These are phyloP conservation scores for Saccharomyces pastorianus DNA, from an alignment of 1,139 yeast genomes.

Conservation along the genomic window DNA sequence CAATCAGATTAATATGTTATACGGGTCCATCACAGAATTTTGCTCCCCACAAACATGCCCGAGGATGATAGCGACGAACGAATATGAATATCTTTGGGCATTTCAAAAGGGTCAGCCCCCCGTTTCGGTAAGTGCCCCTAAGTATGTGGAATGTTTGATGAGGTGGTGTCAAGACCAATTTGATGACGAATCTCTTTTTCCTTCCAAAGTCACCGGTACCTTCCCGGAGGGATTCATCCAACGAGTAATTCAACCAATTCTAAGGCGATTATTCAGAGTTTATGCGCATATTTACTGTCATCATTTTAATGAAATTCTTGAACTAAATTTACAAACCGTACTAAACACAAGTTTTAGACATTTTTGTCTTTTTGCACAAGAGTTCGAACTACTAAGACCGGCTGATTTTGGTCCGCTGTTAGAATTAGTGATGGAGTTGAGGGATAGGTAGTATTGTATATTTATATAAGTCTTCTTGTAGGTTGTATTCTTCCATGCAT, in stretches of 20 bases:
- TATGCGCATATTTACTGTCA: conserved; percentile 97
- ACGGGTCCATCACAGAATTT: conserved; percentile 92
- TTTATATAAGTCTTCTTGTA: neutral
- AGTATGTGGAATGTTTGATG: conserved; percentile 87
- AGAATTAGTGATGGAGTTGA: conserved; percentile 64
- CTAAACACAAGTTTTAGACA: conserved; percentile 91
- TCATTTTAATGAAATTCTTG: conserved; percentile 90
- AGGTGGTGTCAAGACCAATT: conserved; percentile 86
- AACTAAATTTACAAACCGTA: conserved; percentile 85
- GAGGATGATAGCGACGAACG: conserved; percentile 93
- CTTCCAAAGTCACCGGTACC: conserved; percentile 81
- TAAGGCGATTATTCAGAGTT: conserved; percentile 87
- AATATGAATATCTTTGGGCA: conserved; percentile 87
- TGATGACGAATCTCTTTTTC: conserved; percentile 85
- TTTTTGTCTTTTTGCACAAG: conserved; percentile 78
- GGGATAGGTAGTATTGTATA: conserved; percentile 21
- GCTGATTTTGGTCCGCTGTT: conserved; percentile 90
- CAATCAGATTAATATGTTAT: conserved; percentile 92
- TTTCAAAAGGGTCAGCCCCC: conserved; percentile 50
- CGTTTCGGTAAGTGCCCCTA: conserved; percentile 83
- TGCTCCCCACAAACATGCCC: conserved; percentile 93
- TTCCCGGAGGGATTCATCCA: conserved; percentile 65
- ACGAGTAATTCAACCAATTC: conserved; percentile 69
- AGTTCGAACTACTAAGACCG: conserved; percentile 64
- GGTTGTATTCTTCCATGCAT: neutral